phyloP scores from a whole-genome alignment of 352 stramenopile genomes.

The Pythium rhizo-oryzae region DNA sequence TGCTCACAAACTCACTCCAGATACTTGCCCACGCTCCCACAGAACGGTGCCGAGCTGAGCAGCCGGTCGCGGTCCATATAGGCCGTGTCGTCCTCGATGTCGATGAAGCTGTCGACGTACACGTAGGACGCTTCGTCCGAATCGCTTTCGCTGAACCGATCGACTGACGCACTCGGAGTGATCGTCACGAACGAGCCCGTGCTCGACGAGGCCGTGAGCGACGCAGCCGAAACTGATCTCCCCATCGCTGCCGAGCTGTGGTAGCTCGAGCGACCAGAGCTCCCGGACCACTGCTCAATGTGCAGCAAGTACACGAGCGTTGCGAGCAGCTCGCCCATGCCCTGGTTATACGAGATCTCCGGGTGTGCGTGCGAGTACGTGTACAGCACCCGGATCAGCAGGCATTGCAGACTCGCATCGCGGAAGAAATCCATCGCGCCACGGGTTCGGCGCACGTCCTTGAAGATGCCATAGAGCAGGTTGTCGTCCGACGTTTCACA shows the following conservation, averaged over 20 bases:
- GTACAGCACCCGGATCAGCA: conserved; percentile 70
- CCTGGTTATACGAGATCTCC: conserved; percentile 78
- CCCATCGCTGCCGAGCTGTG: conserved; percentile 17
- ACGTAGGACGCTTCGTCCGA: conserved; percentile 68
- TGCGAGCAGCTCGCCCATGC: conserved; percentile 78
- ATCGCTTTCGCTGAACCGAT: conserved; percentile 38
- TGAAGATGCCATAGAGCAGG: conserved; percentile 70
- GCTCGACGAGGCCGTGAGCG: conserved; percentile 22
- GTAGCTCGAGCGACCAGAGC: neutral
- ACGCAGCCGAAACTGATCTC: conserved; percentile 17
- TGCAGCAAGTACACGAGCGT: conserved; percentile 72
- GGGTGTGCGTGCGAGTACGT: conserved; percentile 68
- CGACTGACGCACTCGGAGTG: conserved; percentile 26
- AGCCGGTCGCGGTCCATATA: conserved; percentile 41
- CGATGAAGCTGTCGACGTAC: conserved; percentile 72
- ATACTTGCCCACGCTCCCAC: conserved; percentile 41
- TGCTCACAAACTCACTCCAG: conserved; percentile 55
- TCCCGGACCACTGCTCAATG: conserved; percentile 56
- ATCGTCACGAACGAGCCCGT: conserved; percentile 23
- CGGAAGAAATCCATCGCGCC: conserved; percentile 69
- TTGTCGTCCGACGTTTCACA: conserved; percentile 58
- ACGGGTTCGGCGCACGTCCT: conserved; percentile 68
- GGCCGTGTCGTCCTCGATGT: conserved; percentile 40
- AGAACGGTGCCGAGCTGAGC: conserved; percentile 51
- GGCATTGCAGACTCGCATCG: conserved; percentile 42